These are phyloP conservation scores for Malus asiatica DNA, from an alignment of 306 rosid genomes.

Conservation along the genomic window DNA sequence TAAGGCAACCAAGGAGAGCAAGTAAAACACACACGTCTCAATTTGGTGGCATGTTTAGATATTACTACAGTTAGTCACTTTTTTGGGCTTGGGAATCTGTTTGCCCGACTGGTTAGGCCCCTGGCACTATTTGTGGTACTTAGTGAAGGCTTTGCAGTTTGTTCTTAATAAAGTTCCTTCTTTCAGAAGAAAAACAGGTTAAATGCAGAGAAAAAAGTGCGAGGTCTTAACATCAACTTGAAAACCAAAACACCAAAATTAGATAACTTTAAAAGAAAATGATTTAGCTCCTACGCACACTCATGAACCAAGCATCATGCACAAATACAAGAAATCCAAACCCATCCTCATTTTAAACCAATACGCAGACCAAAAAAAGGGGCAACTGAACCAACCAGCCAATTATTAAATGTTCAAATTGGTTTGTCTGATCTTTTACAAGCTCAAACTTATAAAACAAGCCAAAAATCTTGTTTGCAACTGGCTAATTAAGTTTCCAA, in stretches of 20 bases:
- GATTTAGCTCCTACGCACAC: neutral
- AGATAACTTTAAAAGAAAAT: neutral
- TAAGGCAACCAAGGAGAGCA: constrained; percentile 7
- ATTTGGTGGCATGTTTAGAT: neutral
- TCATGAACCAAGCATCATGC: neutral
- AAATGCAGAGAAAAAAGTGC: neutral
- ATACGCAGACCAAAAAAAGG: neutral
- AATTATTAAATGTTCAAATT: neutral
- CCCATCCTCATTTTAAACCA: neutral
- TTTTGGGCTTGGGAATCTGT: neutral
- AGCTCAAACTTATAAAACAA: too few species aligned
- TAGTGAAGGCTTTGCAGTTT: neutral
- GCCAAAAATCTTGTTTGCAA: too few species aligned
- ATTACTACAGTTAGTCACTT: neutral
- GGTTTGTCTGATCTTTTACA: too few species aligned
- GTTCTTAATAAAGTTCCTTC: neutral
- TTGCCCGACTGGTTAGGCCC: neutral
- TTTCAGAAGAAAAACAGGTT: neutral
- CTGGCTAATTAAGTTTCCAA: neutral
- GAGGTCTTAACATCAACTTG: neutral
- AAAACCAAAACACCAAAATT: neutral
- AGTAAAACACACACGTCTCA: neutral
- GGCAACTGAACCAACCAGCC: neutral
- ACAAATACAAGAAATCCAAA: neutral
- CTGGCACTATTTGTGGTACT: neutral